phyloP scores from a whole-genome alignment of 306 rosid genomes.

The Glycine soja region DNA sequence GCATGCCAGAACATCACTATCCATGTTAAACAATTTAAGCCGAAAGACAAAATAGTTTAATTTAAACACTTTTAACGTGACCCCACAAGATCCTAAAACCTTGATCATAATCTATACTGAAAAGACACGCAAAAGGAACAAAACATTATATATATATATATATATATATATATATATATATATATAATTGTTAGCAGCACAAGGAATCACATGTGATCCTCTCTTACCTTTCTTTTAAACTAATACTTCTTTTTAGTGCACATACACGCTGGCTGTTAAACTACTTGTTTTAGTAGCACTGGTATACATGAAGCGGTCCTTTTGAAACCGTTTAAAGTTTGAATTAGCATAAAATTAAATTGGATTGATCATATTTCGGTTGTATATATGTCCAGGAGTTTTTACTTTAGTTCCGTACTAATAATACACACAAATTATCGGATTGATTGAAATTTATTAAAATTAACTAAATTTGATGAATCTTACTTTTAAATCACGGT shows the following conservation, averaged over 20 bases:
- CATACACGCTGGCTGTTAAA: slow-evolving; percentile 59
- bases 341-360: neutral
- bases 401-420: neutral
- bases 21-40: slow-evolving; percentile 41
- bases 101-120: slow-evolving; percentile 66
- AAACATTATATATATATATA: slow-evolving; percentile 13
- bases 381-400: neutral
- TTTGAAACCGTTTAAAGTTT: slow-evolving; percentile 23
- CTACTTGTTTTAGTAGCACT: slow-evolving; percentile 40
- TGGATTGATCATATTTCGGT: neutral
- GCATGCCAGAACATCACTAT: slow-evolving; percentile 51
- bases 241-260: slow-evolving; percentile 34
- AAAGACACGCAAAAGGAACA: slow-evolving; percentile 53
- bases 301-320: neutral
- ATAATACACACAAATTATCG: neutral
- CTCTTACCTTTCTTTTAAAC: slow-evolving; percentile 2
- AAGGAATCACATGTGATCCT: slow-evolving; percentile 52
- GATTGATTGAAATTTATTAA: too few species aligned
- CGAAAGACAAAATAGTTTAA: slow-evolving; percentile 45
- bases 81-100: slow-evolving; percentile 59
- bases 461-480: too few species aligned
- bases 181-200: slow-evolving; percentile 6
- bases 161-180: neutral
- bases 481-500: too few species aligned
- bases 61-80: slow-evolving; percentile 40